Base-by-base conservation (phyloP, 352 stramenopile species). In the Paralagenidium karlingii region DNA sequence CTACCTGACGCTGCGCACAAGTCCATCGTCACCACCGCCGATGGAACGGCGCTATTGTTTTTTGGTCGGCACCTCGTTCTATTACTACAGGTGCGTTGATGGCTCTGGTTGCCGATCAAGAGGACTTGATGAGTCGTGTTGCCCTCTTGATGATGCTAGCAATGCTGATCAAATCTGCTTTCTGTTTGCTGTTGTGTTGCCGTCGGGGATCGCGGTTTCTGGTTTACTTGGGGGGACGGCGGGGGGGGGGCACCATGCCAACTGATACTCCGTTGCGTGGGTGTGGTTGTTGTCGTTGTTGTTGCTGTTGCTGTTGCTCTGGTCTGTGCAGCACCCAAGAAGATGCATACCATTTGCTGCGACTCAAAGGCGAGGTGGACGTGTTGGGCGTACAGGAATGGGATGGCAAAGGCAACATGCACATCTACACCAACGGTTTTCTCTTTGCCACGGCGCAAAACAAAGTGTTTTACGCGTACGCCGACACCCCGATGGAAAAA, bases 341-440 rank as follows among this genome's bases (percentile, higher is more conserved):
- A 38, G 82, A 94, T 46, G 82, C 82, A 50, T 88, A 90, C 49
- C 74, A 87, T 45, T 86, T 90, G 70, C 64, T 92, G 43, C 70
- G 73, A 6, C 57, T 91, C 30, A 89, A 91, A 47, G 71, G 76
- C 37, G 71, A 91, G 39, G 80, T 90, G 18, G 77, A 94, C 48
- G 78, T 94, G 22, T 50, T 95, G 15, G 82, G 81, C 13, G 82
- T 91, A 13, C 81, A 92, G 51, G 78, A 94, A 42, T 95, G 82
- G 82, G 82, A 95, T 44, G 82, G 82, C 44, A 91, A 93, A 52
- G 82, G 78, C 45, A 91, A 91, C 52, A 91, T 90, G 70, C 78
- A 92, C 65, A 92, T 89, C 42, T 95, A 95, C 49, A 60, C 82
- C 43, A 63, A 88, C 49, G 82, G 82, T 3, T 91, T 95, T 43